These are phyloP conservation scores for Aureobasidium sp. DNA, from an alignment of 2,329 filamentous ascomycete species.

Conservation along the genomic window DNA sequence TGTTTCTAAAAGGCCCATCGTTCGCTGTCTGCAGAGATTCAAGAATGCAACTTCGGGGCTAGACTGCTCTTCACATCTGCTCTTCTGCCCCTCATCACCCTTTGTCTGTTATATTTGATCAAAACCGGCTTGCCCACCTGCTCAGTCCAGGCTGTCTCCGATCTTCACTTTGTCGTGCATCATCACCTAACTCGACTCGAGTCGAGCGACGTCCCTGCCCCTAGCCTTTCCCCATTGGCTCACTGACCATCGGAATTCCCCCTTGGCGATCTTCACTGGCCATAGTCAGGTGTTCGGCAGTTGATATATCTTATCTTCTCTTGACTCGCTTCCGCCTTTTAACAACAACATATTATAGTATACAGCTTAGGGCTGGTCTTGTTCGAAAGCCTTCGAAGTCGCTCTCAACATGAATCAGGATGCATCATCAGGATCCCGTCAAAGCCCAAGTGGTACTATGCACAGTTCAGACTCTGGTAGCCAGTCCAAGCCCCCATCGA, in stretches of 20 bases:
- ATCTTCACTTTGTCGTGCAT: slow-evolving; percentile 9
- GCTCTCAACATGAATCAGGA: slow-evolving; percentile 19
- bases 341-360: neutral
- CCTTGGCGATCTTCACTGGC: slow-evolving; percentile 12
- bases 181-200: slow-evolving; percentile 9
- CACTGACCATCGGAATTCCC: slow-evolving; percentile 1
- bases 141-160: neutral
- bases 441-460: slow-evolving; percentile 14
- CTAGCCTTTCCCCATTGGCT: slow-evolving; percentile 3
- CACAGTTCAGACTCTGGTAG: slow-evolving; percentile 18
- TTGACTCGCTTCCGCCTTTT: slow-evolving; percentile 5
- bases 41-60: neutral
- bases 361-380: slow-evolving; percentile 1
- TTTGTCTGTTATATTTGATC: slow-evolving; percentile 4
- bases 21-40: slow-evolving; percentile 12
- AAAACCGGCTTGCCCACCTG: neutral
- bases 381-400: neutral
- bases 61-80: slow-evolving; percentile 6
- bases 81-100: neutral
- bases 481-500: slow-evolving; percentile 22
- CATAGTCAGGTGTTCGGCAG: slow-evolving; percentile 6
- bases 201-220: slow-evolving; percentile 6
- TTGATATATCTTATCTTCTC: neutral
- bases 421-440: slow-evolving; percentile 16
- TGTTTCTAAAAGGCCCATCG: slow-evolving; percentile 14